Conservation (phyloP, 805 yeast genomes). For the Candida golubevii region DNA sequence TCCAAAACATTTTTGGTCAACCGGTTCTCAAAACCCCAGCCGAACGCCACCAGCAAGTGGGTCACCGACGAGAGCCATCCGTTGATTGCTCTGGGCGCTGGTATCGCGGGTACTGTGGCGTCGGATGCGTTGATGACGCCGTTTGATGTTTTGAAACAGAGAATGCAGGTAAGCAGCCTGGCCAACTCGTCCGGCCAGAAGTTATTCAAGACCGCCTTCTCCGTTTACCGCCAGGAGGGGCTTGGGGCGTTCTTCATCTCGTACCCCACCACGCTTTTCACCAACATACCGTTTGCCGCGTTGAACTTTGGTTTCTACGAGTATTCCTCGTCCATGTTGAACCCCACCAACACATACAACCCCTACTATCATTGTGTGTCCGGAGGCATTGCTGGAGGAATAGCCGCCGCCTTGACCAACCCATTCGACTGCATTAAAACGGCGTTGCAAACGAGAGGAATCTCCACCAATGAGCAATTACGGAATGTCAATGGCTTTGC, state of each 20-base stretch:
- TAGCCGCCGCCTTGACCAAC: conserved; percentile 91
- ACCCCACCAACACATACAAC: conserved; percentile 75
- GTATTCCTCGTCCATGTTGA: conserved; percentile 67
- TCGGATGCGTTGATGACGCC: conserved; percentile 97
- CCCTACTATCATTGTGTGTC: conserved; percentile 89
- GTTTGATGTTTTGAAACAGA: conserved; percentile 89
- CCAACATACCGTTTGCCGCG: conserved; percentile 94
- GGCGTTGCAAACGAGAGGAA: conserved; percentile 76
- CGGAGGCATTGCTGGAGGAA: conserved; percentile 92
- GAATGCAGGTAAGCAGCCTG: conserved; percentile 61
- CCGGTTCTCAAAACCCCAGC: conserved; percentile 28
- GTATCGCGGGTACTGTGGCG: conserved; percentile 87
- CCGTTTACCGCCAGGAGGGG: conserved; percentile 61
- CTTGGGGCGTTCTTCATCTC: conserved; percentile 81
- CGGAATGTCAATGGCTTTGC: conserved; percentile 59
- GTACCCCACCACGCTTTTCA: conserved; percentile 87
- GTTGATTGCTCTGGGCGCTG: conserved; percentile 78
- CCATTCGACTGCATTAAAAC: conserved; percentile 95
- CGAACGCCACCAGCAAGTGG: conserved; percentile 35
- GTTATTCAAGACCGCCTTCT: conserved; percentile 36
- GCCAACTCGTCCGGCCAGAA: conserved; percentile 25
- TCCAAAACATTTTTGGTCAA: conserved; percentile 58
- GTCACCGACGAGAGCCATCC: conserved; percentile 72
- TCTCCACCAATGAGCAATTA: conserved; percentile 43
- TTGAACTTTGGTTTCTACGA: conserved; percentile 92